Evolutionary conservation across 176 grass and related monocot genomes (phyloP), one percentile per base, ranked within the genome.

Genomic region (Oryza nivara): DNA sequence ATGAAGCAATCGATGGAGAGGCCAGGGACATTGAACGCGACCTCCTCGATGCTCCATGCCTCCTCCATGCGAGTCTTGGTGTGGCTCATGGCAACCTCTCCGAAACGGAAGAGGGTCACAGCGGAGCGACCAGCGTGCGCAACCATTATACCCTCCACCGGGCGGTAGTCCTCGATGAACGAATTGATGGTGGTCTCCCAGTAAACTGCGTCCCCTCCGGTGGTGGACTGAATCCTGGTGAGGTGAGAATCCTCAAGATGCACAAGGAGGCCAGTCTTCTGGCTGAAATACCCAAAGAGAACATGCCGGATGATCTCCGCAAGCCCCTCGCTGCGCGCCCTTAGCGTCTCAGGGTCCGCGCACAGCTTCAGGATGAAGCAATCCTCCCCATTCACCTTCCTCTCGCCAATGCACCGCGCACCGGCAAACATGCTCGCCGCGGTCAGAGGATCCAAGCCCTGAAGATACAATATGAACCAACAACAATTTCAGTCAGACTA

Each of bases 101-200:
- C 94, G 20, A 96, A 96, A 46, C 94, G 89, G 73, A 96, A 93
- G 0, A 96, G 84, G 16, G 91, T 96, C 44, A 96, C 94, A 3
- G 88, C 81, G 0, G 94, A 96, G 28, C 88, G 80, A 13, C 94
- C 94, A 20, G 91, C 82, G 45, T 96, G 94, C 0, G 91, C 94
- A 17, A 96, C 64, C 94, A 96, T 87, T 36, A 90, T 82, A n/a
- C 91, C 94, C 48, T 96, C 94, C 14, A 96, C 89, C 2, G 86
- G 88, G 12, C 86, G 83, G 74, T 96, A 96, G 89, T 96, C 94
- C 40, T 93, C 94, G 20, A 96, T 89, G 69, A 91, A 93, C 0
- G 94, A 93, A 73, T 83, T 93, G 86, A 96, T 91, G 52, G 88
- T 96, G 19, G 94, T 93, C 78, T 96, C 94, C 94, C 94, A 96